Conservation (phyloP, 1,284 basidiomycete species). For the Ganoderma sp. region DNA sequence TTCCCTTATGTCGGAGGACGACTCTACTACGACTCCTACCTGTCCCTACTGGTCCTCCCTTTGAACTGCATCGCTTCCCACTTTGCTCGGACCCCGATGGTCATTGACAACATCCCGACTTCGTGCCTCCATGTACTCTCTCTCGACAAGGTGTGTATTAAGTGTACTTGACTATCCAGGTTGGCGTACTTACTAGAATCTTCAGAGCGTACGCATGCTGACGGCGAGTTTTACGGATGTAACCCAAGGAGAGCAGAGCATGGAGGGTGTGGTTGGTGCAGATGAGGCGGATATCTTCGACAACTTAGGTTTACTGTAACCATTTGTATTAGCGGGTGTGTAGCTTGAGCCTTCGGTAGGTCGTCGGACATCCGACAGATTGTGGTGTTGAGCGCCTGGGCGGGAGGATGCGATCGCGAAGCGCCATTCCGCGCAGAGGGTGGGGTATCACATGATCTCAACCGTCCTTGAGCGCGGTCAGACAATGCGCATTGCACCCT, state of each 20-base stretch:
- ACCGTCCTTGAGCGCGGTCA: too few species aligned
- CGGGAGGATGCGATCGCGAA: too few species aligned
- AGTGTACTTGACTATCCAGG: neutral
- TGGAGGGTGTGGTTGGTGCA: neutral
- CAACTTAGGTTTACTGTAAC: neutral
- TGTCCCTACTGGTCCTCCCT: neutral
- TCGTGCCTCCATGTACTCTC: constrained; percentile 13
- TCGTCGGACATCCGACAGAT: too few species aligned
- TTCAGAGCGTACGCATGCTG: too few species aligned
- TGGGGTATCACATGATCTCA: too few species aligned
- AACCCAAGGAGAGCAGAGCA: neutral
- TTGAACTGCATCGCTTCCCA: constrained; percentile 8
- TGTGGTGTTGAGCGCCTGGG: too few species aligned
- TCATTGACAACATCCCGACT: neutral
- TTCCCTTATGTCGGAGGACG: constrained; percentile 15
- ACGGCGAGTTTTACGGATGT: too few species aligned
- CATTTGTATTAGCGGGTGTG: too few species aligned
- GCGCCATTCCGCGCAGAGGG: too few species aligned
- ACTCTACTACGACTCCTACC: constrained; percentile 8
- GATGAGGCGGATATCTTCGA: neutral
- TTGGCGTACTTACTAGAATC: too few species aligned
- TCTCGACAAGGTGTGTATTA: constrained; percentile 14
- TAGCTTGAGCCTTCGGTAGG: too few species aligned
- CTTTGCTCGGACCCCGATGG: constrained; percentile 11
- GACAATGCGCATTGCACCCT: too few species aligned